Evolutionary conservation across 2,329 filamentous ascomycete species (phyloP).

Genomic region (Aspergillus glaucus): DNA sequence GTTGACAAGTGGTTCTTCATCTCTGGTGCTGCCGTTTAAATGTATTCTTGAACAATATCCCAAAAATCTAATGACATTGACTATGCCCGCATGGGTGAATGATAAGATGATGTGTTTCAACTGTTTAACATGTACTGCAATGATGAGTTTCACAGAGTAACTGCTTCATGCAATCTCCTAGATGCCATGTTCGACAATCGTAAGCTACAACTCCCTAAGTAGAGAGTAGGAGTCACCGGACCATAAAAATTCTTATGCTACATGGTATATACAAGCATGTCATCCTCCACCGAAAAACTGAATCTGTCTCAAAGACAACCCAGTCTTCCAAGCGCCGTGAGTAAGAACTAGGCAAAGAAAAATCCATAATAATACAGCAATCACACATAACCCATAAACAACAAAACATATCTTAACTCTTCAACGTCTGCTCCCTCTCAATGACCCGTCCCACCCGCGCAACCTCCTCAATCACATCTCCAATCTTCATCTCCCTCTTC

Average conservation of each 20-base stretch:
- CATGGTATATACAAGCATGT: too few species aligned
- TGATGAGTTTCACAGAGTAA: background rate
- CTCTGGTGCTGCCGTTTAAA: constrained; percentile 82
- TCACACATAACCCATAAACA: constrained; percentile 4
- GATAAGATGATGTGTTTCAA: background rate
- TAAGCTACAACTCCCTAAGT: too few species aligned
- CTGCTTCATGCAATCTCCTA: background rate
- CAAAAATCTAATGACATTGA: constrained; percentile 25
- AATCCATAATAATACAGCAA: background rate
- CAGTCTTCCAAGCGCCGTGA: background rate
- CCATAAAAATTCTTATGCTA: too few species aligned
- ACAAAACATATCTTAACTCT: constrained; percentile 29
- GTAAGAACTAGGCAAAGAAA: background rate
- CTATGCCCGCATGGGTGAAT: constrained; percentile 7
- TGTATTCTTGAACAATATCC: constrained; percentile 15
- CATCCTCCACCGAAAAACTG: too few species aligned
- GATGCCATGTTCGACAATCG: too few species aligned
- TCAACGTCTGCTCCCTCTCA: constrained; percentile 75
- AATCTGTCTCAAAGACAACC: too few species aligned
- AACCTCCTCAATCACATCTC: constrained; percentile 79
- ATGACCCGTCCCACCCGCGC: constrained; percentile 80
- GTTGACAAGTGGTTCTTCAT: constrained; percentile 99
- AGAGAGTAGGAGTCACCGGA: too few species aligned
- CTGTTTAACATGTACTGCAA: background rate
- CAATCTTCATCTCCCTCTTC: constrained; percentile 71